Evolutionary conservation across 495 filamentous ascomycete genomes (phyloP).

Genomic region (Saxispiralis lemnorum): DNA sequence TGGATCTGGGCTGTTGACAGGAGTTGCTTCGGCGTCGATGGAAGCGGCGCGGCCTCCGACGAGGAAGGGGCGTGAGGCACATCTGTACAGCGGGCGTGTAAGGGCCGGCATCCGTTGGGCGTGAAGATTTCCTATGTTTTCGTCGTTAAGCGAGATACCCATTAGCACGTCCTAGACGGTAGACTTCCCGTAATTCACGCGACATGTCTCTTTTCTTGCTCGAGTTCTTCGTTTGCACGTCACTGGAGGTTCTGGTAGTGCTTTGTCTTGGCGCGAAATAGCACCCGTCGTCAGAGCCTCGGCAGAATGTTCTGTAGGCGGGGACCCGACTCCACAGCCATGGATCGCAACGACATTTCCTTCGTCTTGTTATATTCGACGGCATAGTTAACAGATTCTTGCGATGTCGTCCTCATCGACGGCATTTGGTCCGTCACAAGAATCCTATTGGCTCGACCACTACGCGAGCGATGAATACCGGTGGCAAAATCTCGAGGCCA

Average conservation of each 20-base stretch:
- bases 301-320: neutral
- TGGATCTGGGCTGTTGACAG: slow-evolving; percentile 75
- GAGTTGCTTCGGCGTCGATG: slow-evolving; percentile 31
- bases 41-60: neutral
- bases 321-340: neutral
- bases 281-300: neutral
- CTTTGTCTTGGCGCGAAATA: neutral
- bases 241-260: neutral
- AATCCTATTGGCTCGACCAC: slow-evolving; percentile 13
- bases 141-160: too few relatives aligned
- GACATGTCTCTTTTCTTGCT: neutral
- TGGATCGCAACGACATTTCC: too few relatives aligned
- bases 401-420: too few relatives aligned
- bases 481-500: slow-evolving; percentile 7
- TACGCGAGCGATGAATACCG: slow-evolving; percentile 12
- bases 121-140: too few relatives aligned
- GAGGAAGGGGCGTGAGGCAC: too few relatives aligned
- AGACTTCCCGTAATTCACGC: too few relatives aligned
- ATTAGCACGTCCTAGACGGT: too few relatives aligned
- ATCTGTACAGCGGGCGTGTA: too few relatives aligned
- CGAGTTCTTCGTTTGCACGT: neutral
- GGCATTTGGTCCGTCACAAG: neutral
- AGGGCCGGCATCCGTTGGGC: too few relatives aligned
- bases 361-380: too few relatives aligned
- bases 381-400: too few relatives aligned